Evolutionary conservation across 1,284 basidiomycete genomes (phyloP).

Genomic region (Pseudozyma hubeiensis): DNA sequence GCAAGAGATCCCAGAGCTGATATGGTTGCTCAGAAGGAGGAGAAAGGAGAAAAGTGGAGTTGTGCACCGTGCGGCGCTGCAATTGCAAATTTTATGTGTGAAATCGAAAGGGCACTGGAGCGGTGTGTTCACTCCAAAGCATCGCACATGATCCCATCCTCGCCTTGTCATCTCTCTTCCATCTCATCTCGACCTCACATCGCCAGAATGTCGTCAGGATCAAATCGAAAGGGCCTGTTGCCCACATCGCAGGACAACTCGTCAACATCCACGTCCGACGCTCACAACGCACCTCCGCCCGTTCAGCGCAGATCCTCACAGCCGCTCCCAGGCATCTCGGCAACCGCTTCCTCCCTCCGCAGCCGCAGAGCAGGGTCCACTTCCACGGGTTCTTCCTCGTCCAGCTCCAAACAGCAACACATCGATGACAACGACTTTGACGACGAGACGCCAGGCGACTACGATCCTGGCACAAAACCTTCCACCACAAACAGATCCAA

Average conservation of each 20-base stretch:
- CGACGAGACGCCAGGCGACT: slow-evolving; percentile 59
- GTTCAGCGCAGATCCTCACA: slow-evolving; percentile 50
- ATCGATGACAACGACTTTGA: slow-evolving; percentile 59
- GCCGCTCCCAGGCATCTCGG: slow-evolving; percentile 63
- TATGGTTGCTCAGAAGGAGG: too few species aligned
- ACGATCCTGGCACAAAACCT: slow-evolving; percentile 43
- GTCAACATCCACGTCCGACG: slow-evolving; percentile 2
- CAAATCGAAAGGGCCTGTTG: slow-evolving; percentile 49
- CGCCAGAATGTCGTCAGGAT: slow-evolving; percentile 26
- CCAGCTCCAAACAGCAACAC: slow-evolving; percentile 17
- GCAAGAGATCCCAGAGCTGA: too few species aligned
- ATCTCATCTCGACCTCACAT: too few species aligned
- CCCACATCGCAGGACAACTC: slow-evolving; percentile 39
- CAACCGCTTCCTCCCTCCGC: slow-evolving; percentile 63
- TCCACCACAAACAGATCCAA: slow-evolving; percentile 24
- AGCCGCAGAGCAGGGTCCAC: slow-evolving; percentile 46
- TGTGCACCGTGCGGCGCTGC: too few species aligned
- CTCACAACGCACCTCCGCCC: slow-evolving; percentile 16
- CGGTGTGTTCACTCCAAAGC: too few species aligned
- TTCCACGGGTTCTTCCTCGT: slow-evolving; percentile 25
- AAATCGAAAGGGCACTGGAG: too few species aligned
- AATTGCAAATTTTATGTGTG: too few species aligned
- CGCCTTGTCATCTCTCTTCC: too few species aligned
- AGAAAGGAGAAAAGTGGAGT: too few species aligned
- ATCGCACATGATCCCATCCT: too few species aligned